Conservation (phyloP, 306 rosid species). For the Cucumis melo region DNA sequence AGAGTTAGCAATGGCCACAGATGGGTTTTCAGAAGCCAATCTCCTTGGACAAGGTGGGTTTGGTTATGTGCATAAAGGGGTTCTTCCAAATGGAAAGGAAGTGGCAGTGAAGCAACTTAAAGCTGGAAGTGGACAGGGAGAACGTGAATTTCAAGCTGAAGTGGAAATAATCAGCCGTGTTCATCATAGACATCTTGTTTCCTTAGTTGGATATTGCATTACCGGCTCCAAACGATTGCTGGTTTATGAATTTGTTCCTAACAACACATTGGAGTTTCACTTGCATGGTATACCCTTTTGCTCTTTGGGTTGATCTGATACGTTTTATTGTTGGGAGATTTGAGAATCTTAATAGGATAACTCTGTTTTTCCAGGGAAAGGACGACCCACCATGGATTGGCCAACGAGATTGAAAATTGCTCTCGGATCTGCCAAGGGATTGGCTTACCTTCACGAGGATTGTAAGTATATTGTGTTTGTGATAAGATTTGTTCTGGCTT, state of each 20-base stretch:
- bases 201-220: constrained; percentile 87
- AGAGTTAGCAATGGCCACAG: constrained; percentile 78
- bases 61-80: constrained; percentile 86
- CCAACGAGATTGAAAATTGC: constrained; percentile 68
- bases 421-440: constrained; percentile 88
- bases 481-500: neutral
- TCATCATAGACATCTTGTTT: constrained; percentile 91
- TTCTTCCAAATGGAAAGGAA: constrained; percentile 89
- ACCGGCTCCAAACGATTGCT: constrained; percentile 67
- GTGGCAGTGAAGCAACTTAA: constrained; percentile 90
- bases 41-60: constrained; percentile 97
- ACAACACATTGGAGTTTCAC: constrained; percentile 84
- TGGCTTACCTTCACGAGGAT: constrained; percentile 96
- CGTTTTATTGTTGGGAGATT: neutral
- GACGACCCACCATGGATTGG: constrained; percentile 92
- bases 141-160: constrained; percentile 93
- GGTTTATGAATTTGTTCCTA: constrained; percentile 84
- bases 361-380: constrained; percentile 47
- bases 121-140: constrained; percentile 98
- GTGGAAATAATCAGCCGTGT: constrained; percentile 95
- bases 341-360: neutral
- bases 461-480: constrained; percentile 36
- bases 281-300: constrained; percentile 48
- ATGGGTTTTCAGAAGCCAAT: constrained; percentile 91
- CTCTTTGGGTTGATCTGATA: neutral